Evolutionary conservation across 441 rosid species (phyloP).

Genomic region (Omphalea diandra): DNA sequence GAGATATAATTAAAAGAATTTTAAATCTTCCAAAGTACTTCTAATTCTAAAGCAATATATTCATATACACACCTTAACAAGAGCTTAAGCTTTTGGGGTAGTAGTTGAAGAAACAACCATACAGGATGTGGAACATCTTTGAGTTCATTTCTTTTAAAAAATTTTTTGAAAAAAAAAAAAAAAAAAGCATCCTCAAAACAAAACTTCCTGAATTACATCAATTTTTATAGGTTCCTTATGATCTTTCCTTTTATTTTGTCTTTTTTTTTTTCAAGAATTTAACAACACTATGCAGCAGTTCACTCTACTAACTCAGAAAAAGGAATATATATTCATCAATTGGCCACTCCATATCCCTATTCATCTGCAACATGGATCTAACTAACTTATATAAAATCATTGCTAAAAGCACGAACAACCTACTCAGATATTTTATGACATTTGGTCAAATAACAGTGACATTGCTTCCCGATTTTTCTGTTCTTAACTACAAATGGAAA

Average conservation of each 20-base stretch:
- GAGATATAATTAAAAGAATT: not conserved
- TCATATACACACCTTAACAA: not conserved
- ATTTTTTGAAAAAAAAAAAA: not conserved
- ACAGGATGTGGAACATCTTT: not conserved
- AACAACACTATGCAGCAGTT: not conserved
- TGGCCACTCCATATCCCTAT: not conserved
- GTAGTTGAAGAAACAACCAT: not conserved
- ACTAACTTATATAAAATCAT: conserved; percentile 25
- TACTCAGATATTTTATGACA: conserved; percentile 4
- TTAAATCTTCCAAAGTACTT: conserved; percentile 1
- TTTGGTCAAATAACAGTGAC: not conserved
- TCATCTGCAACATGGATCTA: conserved; percentile 2
- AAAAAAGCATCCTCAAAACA: not conserved
- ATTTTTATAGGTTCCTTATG: not conserved
- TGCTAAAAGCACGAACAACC: conserved; percentile 25
- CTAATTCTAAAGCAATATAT: not conserved
- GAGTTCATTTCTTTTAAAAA: not conserved
- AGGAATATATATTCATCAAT: not conserved
- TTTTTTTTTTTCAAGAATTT: not conserved
- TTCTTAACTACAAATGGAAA: too few species aligned
- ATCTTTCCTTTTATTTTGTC: not conserved
- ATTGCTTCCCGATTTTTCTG: too few species aligned
- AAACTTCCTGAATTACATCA: not conserved
- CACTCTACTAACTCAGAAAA: not conserved
- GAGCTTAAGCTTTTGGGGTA: not conserved